These are phyloP conservation scores for Apiospora pterosperma DNA, from an alignment of 2,329 filamentous ascomycete species.

Conservation along the genomic window DNA sequence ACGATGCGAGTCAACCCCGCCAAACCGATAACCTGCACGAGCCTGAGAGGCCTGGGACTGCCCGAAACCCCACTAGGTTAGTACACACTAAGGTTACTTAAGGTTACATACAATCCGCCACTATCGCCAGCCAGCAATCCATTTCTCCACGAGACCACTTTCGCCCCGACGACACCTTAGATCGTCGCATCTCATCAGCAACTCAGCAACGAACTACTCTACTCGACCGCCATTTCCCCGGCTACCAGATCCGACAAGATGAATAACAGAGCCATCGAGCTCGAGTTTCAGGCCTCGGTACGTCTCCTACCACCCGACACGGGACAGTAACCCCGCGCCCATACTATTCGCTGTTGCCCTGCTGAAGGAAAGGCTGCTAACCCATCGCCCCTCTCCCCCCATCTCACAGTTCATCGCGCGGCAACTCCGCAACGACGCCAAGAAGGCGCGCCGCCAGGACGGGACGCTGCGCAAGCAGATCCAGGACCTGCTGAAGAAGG, in stretches of 20 bases:
- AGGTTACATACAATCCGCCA: neutral
- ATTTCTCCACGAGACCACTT: neutral
- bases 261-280: neutral
- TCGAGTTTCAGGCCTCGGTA: slow-evolving; percentile 4
- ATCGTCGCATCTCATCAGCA: neutral
- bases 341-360: neutral
- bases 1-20: neutral
- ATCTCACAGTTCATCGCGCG: slow-evolving; percentile 53
- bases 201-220: neutral
- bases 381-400: neutral
- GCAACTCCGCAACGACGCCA: slow-evolving; percentile 57
- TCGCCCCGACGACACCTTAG: neutral
- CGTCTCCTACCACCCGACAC: neutral
- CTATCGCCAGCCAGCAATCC: neutral
- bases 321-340: neutral
- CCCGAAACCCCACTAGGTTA: neutral
- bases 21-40: neutral
- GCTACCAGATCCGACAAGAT: neutral
- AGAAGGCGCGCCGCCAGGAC: slow-evolving; percentile 59
- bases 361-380: neutral
- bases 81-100: no score
- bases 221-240: neutral
- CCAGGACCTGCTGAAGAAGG: slow-evolving; percentile 59
- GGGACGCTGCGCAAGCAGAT: slow-evolving; percentile 61
- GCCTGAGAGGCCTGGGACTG: neutral